Conservation (phyloP, 352 stramenopile genomes). For the Phytophthora litchii region DNA sequence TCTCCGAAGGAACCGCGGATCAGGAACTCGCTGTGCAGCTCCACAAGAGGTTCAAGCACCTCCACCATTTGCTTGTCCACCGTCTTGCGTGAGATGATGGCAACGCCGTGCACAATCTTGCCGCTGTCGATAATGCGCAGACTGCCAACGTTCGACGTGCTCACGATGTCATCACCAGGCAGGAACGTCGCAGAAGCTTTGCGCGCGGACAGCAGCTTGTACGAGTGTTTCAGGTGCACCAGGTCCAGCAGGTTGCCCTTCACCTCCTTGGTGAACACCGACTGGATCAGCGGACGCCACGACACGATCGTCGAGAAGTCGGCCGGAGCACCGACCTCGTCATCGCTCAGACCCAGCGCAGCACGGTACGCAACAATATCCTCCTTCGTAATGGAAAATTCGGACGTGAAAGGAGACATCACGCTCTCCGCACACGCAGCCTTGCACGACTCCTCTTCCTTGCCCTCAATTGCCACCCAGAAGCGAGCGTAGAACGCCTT, state of each 20-base stretch:
- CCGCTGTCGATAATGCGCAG: slow-evolving; percentile 80
- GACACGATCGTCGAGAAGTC: slow-evolving; percentile 84
- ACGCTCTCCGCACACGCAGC: slow-evolving; percentile 67
- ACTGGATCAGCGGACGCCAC: slow-evolving; percentile 85
- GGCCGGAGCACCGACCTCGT: slow-evolving; percentile 44
- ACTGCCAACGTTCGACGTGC: slow-evolving; percentile 69
- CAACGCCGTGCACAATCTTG: slow-evolving; percentile 80
- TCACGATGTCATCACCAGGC: slow-evolving; percentile 74
- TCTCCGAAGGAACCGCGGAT: slow-evolving; percentile 83
- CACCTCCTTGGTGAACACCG: slow-evolving; percentile 84
- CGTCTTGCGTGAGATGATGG: slow-evolving; percentile 67
- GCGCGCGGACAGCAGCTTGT: slow-evolving; percentile 65
- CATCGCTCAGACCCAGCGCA: slow-evolving; percentile 47
- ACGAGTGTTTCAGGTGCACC: slow-evolving; percentile 87
- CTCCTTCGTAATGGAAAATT: slow-evolving; percentile 62
- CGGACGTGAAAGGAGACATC: slow-evolving; percentile 57
- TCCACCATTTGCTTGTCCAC: slow-evolving; percentile 58
- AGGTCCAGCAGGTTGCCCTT: slow-evolving; percentile 82
- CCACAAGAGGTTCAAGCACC: slow-evolving; percentile 66
- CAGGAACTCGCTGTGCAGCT: slow-evolving; percentile 85
- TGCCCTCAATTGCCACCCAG: slow-evolving; percentile 66
- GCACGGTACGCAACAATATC: slow-evolving; percentile 70
- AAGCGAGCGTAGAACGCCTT: slow-evolving; percentile 83
- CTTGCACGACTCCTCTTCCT: slow-evolving; percentile 65
- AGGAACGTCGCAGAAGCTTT: slow-evolving; percentile 51